phyloP scores from a whole-genome alignment of 2,329 filamentous ascomycete species.

The Dendryphion nanum region DNA sequence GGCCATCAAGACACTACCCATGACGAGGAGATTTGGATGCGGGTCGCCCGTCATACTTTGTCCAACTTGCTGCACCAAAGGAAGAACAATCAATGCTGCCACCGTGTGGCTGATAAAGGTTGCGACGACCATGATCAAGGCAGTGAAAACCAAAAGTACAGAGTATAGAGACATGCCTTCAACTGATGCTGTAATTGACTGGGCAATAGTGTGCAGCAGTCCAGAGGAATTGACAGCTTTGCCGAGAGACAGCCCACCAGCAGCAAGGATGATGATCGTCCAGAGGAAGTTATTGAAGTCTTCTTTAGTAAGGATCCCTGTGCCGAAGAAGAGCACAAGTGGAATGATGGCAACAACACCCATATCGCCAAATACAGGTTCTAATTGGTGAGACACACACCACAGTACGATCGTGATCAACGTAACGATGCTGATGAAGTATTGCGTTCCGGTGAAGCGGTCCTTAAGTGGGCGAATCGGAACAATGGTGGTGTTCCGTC shows the following conservation, averaged over 20 bases:
- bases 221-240: conserved; percentile 94
- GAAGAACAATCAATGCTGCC: conserved; percentile 89
- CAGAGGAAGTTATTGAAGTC: conserved; percentile 99
- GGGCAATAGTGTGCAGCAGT: conserved; percentile 82
- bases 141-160: conserved; percentile 81
- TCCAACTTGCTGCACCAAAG: conserved; percentile 84
- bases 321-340: conserved; percentile 93
- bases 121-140: conserved; percentile 83
- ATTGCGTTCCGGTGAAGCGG: conserved; percentile 82
- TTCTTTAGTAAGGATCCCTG: conserved; percentile 93
- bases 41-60: conserved; percentile 78
- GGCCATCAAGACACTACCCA: conserved; percentile 94
- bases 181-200: conserved; percentile 70
- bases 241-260: conserved; percentile 86
- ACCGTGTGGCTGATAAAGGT: conserved; percentile 99
- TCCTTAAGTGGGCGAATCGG: conserved; percentile 90
- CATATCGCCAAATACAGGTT: conserved; percentile 92
- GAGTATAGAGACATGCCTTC: conserved; percentile 79
- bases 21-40: conserved; percentile 91
- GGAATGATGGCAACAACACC: conserved; percentile 96
- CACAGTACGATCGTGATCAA: conserved; percentile 82
- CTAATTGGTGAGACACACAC: conserved; percentile 89
- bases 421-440: conserved; percentile 85
- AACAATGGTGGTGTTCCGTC: conserved; percentile 82
- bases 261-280: conserved; percentile 98